Conservation (phyloP, 2,329 filamentous ascomycete genomes). For the Xylariales sp. region DNA sequence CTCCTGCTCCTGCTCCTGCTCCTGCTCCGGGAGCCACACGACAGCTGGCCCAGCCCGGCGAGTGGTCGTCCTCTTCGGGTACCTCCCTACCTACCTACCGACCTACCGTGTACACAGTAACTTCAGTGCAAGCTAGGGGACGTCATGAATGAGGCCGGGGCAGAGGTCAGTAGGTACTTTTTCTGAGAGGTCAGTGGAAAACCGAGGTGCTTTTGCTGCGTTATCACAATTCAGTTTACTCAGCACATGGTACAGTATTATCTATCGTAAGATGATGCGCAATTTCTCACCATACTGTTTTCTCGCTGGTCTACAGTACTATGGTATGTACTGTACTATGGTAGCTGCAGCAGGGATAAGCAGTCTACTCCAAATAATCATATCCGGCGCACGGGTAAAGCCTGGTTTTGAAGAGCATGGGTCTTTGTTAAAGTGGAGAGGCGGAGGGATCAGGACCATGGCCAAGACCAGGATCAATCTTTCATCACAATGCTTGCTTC, state of each 20-base stretch:
- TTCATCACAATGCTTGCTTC: background rate
- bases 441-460: background rate
- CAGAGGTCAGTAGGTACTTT: background rate
- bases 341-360: background rate
- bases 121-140: background rate
- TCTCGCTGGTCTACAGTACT: background rate
- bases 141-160: background rate
- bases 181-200: background rate
- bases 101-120: background rate
- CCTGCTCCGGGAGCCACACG: background rate
- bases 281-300: no score
- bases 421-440: background rate
- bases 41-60: background rate
- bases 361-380: constrained; percentile 3
- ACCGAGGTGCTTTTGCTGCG: no score
- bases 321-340: background rate
- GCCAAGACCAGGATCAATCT: background rate
- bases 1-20: background rate
- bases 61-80: background rate
- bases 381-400: constrained; percentile 7
- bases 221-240: no score
- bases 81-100: background rate
- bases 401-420: constrained; percentile 6
- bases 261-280: no score
- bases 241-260: no score